A percentile compares a stretch with the other conserved stretches of the same genome.
Evolutionary conservation across 192 early-diverging fungal genomes (phyloP).

Genomic region (Coemansia sp.): DNA sequence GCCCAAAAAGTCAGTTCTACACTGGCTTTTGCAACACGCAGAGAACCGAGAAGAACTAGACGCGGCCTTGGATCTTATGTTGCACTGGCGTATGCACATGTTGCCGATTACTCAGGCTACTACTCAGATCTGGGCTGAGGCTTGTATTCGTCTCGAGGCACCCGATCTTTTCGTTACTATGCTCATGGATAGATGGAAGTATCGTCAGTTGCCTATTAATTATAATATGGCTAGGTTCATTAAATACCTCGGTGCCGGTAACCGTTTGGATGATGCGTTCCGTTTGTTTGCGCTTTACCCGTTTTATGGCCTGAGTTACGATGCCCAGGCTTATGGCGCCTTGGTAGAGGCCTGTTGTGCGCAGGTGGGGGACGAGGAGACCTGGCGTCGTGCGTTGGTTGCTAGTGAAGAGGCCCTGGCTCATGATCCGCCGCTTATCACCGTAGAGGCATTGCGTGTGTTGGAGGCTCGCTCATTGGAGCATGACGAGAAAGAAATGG

Average conservation of each 20-base stretch:
- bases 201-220: slow-evolving; percentile 40
- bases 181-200: slow-evolving; percentile 51
- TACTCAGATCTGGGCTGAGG: slow-evolving; percentile 35
- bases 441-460: slow-evolving; percentile 30
- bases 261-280: slow-evolving; percentile 38
- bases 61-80: slow-evolving; percentile 15
- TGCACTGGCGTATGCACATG: slow-evolving; percentile 43
- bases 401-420: slow-evolving; percentile 41
- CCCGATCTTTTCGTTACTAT: slow-evolving; percentile 32
- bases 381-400: slow-evolving; percentile 44
- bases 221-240: slow-evolving; percentile 35
- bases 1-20: slow-evolving; percentile 32
- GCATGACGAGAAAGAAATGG: slow-evolving; percentile 38
- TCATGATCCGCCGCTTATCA: slow-evolving; percentile 21
- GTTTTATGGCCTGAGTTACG: slow-evolving; percentile 29
- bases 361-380: slow-evolving; percentile 36
- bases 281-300: slow-evolving; percentile 49
- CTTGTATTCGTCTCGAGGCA: slow-evolving; percentile 29
- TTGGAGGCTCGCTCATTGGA: slow-evolving; percentile 31
- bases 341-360: slow-evolving; percentile 45
- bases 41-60: slow-evolving; percentile 34
- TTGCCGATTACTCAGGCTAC: slow-evolving; percentile 44
- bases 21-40: slow-evolving; percentile 40
- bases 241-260: slow-evolving; percentile 18
- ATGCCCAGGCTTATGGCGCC: slow-evolving; percentile 41